Evolutionary conservation across 257 asterid species (phyloP), one percentile per base, ranked within the genome.

Genomic region (Petunia secreta): DNA sequence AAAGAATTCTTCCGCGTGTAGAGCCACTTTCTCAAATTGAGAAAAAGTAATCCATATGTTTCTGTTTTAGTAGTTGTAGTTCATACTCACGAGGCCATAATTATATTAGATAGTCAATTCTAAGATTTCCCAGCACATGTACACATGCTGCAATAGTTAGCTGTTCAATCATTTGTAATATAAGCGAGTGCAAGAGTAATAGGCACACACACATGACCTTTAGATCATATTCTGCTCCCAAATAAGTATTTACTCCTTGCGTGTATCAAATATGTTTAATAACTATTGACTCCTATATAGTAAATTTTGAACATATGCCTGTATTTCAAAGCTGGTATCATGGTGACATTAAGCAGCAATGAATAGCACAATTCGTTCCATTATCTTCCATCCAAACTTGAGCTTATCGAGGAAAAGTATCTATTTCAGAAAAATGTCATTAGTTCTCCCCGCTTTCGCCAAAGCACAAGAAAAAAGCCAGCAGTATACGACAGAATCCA

Each of bases 61-160:
- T 14, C 15, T n/a, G 15, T 68, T 43, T 43, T 68, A n/a, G 39
- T 8, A 67, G 39, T 67, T n/a, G 39, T 8, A 67, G 39, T 67
- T n/a, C 75, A 67, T 43, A 39, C 48, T 39, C 1, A 65, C 2
- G 52, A 66, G 53, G 14, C 53, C 3, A 7, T 41, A 67, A 10
- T 55, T 43, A 38, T 43, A 38, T 43, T n/a, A 15, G 53, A 0
- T 14, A n/a, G 57, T 68, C 52, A 43, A n/a, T 68, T 43, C 39
- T 43, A 67, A 67, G 75, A 43, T 43, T 43, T 4, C 75, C 75
- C 75, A 67, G 55, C 55, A 67, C 54, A 6, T 1, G 39, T 67
- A 54, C 8, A 43, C n/a, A 43, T 43, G 55, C 39, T 8, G 75
- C 38, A 67, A 55, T n/a, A 67, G 75, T 67, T 43, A 43, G 39